Evolutionary conservation across 768 basidiomycete genomes (phyloP).

Genomic region (Rhodotorula kratochvilovae): DNA sequence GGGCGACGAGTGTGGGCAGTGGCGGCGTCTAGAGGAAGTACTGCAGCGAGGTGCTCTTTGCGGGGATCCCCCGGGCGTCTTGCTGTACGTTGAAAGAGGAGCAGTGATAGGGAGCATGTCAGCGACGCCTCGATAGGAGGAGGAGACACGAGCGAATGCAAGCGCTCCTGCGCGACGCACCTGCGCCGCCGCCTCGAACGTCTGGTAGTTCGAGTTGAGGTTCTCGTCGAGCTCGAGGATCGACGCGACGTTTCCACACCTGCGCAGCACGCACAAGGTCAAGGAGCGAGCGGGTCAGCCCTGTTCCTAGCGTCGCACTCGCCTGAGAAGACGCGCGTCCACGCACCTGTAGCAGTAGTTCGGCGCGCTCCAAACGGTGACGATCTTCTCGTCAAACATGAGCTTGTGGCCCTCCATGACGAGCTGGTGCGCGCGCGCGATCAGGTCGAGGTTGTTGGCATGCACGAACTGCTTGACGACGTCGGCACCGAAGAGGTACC

Average conservation of each 20-base stretch:
- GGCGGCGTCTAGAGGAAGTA: slow-evolving; percentile 36
- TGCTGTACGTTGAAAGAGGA: neutral
- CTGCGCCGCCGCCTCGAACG: slow-evolving; percentile 86
- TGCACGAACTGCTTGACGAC: slow-evolving; percentile 85
- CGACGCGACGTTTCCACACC: slow-evolving; percentile 93
- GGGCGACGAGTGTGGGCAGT: neutral
- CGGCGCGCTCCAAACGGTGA: slow-evolving; percentile 96
- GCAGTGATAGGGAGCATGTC: neutral
- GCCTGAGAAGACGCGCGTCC: neutral
- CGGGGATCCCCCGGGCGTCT: slow-evolving; percentile 40
- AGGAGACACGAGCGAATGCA: no score
- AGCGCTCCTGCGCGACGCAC: no score
- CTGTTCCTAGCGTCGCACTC: neutral
- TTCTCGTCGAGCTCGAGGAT: slow-evolving; percentile 91
- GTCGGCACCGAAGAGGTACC: slow-evolving; percentile 88
- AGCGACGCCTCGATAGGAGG: neutral
- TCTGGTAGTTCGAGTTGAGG: slow-evolving; percentile 89
- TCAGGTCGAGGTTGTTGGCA: slow-evolving; percentile 85
- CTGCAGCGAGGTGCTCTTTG: slow-evolving; percentile 39
- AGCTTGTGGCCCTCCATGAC: slow-evolving; percentile 65
- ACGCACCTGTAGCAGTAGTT: slow-evolving; percentile 95
- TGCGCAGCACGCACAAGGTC: slow-evolving; percentile 44
- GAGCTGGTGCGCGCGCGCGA: slow-evolving; percentile 94
- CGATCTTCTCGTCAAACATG: slow-evolving; percentile 92
- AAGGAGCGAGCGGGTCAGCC: slow-evolving; percentile 1